phyloP scores from a whole-genome alignment of 306 rosid genomes.

The Fragaria vesca region DNA sequence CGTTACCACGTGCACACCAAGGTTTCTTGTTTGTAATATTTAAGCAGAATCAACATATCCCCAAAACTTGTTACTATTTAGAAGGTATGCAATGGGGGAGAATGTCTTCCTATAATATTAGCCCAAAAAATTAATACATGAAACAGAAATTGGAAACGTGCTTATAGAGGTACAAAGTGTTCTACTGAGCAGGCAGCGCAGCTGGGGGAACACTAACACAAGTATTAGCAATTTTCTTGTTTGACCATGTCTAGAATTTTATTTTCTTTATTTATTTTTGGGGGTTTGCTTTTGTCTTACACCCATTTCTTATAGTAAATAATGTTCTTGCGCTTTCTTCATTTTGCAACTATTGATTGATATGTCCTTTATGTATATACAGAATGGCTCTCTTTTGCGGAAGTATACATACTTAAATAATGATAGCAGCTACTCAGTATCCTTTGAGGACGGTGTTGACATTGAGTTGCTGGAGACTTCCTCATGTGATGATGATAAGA shows the following conservation, averaged over 20 bases:
- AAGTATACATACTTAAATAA: conserved; percentile 74
- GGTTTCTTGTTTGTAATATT: background rate
- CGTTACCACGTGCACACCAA: background rate
- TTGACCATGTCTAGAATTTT: background rate
- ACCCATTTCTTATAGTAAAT: background rate
- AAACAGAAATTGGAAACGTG: background rate
- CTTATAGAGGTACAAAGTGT: conserved; percentile 1
- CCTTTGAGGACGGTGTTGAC: conserved; percentile 80
- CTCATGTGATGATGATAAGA: conserved; percentile 44
- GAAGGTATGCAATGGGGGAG: conserved; percentile 1
- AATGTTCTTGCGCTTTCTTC: background rate
- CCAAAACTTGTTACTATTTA: background rate
- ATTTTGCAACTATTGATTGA: conserved; percentile 1
- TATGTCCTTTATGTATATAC: conserved; percentile 25
- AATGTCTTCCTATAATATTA: background rate
- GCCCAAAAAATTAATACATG: background rate
- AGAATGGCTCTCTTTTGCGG: conserved; percentile 87
- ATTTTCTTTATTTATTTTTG: background rate
- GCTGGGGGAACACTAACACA: background rate
- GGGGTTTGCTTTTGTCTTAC: background rate
- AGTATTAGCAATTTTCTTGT: background rate
- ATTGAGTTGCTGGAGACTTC: conserved; percentile 49
- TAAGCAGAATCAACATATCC: background rate
- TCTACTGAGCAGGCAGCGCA: background rate
- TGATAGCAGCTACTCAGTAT: conserved; percentile 88